Evolutionary conservation across 371 early-diverging fungal species (phyloP).

Genomic region (Globomyces sp.): DNA sequence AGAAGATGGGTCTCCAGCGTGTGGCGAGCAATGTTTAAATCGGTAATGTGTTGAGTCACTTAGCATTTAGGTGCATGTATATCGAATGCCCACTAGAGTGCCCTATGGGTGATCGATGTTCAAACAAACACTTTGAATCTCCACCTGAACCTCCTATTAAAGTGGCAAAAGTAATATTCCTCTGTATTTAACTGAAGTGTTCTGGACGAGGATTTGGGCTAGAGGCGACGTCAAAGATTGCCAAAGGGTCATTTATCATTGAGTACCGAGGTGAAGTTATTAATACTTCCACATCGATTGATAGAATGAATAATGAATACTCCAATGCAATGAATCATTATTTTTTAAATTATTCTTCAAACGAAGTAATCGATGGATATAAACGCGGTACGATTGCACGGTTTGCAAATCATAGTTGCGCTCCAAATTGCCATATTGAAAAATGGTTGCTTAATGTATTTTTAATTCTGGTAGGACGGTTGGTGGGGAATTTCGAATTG

Average conservation of each 20-base stretch:
- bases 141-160: background rate
- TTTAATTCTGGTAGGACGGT: slow-evolving; percentile 45
- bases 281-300: slow-evolving; percentile 59
- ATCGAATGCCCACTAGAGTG: slow-evolving; percentile 76
- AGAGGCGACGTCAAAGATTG: slow-evolving; percentile 59
- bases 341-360: slow-evolving; percentile 73
- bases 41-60: no score
- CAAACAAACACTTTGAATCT: slow-evolving; percentile 71
- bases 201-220: slow-evolving; percentile 76
- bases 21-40: slow-evolving; percentile 75
- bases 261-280: slow-evolving; percentile 92
- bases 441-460: slow-evolving; percentile 61
- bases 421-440: slow-evolving; percentile 91
- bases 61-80: slow-evolving; percentile 48
- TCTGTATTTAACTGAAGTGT: slow-evolving; percentile 37
- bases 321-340: slow-evolving; percentile 69
- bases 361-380: slow-evolving; percentile 78
- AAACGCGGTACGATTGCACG: slow-evolving; percentile 72
- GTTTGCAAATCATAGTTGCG: slow-evolving; percentile 78
- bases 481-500: slow-evolving; percentile 70
- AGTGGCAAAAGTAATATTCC: slow-evolving; percentile 13
- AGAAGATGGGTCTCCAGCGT: slow-evolving; percentile 57
- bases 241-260: slow-evolving; percentile 65
- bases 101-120: slow-evolving; percentile 67
- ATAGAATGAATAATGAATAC: slow-evolving; percentile 74